Evolutionary conservation across 2,329 filamentous ascomycete species (phyloP).

Genomic region (Arachnomyces sp.): DNA sequence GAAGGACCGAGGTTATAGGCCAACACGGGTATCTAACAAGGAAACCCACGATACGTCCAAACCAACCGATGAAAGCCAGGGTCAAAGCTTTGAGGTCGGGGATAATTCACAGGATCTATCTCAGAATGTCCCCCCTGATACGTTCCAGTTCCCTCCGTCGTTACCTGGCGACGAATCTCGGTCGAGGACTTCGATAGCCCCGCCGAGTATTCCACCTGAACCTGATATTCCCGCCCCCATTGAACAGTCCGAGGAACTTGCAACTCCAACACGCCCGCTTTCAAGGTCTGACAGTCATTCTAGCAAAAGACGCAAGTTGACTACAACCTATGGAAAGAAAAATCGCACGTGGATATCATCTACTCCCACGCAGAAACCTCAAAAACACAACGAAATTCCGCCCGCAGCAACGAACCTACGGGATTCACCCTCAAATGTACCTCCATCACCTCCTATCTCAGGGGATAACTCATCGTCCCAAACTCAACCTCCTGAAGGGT

Average conservation of each 20-base stretch:
- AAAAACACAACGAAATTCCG: not conserved
- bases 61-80: constrained; percentile 22
- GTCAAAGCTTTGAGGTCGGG: constrained; percentile 26
- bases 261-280: constrained; percentile 1
- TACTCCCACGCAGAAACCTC: constrained; percentile 5
- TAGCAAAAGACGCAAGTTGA: constrained; percentile 30
- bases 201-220: too few relatives aligned
- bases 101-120: constrained; percentile 18
- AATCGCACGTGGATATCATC: constrained; percentile 7
- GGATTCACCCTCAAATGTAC: constrained; percentile 16
- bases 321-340: constrained; percentile 13
- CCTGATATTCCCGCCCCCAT: too few relatives aligned
- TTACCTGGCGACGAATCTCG: constrained; percentile 11
- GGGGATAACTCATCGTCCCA: constrained; percentile 22
- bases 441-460: constrained; percentile 34
- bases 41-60: constrained; percentile 6
- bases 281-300: constrained; percentile 11
- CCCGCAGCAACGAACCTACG: too few relatives aligned
- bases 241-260: not conserved
- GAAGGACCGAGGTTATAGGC: constrained; percentile 34
- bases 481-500: constrained; percentile 18
- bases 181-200: too few relatives aligned
- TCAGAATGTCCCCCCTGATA: constrained; percentile 24
- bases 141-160: constrained; percentile 24
- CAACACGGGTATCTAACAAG: constrained; percentile 27